These are phyloP conservation scores for Chalciporus pseudorubinellus DNA, from an alignment of 768 basidiomycete genomes.

Conservation along the genomic window DNA sequence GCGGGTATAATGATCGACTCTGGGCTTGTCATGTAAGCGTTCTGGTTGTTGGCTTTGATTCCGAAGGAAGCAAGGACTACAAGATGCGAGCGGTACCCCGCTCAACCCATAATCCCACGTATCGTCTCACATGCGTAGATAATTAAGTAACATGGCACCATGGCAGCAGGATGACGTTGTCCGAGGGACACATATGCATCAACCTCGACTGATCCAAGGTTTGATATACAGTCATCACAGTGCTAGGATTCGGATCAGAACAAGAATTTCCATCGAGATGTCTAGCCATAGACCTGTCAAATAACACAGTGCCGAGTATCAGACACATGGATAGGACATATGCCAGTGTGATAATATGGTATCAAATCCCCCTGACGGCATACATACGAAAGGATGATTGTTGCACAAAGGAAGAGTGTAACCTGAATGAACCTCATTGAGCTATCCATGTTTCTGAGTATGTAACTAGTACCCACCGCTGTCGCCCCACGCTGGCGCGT, in stretches of 20 bases:
- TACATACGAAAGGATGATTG: background rate
- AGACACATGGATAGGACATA: background rate
- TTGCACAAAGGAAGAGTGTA: background rate
- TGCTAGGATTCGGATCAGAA: too few relatives aligned
- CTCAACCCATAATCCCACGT: too few relatives aligned
- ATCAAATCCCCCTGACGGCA: background rate
- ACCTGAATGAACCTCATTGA: background rate
- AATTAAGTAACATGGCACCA: too few relatives aligned
- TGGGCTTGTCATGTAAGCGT: background rate
- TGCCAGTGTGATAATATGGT: background rate
- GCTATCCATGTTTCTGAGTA: background rate
- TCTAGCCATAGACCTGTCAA: background rate
- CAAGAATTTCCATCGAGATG: too few relatives aligned
- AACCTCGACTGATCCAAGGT: too few relatives aligned
- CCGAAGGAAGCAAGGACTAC: too few relatives aligned
- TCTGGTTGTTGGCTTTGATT: too few relatives aligned
- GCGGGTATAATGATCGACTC: background rate
- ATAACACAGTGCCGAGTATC: background rate
- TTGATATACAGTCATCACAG: too few relatives aligned
- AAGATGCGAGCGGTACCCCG: too few relatives aligned
- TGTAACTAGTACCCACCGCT: background rate
- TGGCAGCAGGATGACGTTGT: too few relatives aligned
- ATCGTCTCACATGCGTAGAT: too few relatives aligned
- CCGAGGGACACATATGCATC: too few relatives aligned
- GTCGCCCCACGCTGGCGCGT: background rate